Conservation (phyloP, 768 basidiomycete genomes). For the Kwoniella europaea region DNA sequence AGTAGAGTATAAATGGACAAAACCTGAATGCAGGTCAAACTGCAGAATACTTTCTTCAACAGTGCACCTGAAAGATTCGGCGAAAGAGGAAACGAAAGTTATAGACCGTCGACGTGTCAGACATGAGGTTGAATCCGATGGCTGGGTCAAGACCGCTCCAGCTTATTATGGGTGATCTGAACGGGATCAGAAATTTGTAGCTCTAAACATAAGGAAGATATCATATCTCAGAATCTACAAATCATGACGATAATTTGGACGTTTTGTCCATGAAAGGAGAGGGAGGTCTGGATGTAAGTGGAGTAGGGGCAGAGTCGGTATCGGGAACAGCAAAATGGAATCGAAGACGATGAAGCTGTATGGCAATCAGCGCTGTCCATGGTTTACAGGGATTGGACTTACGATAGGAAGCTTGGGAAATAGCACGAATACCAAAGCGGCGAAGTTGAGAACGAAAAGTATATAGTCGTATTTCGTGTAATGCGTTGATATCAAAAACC, state of each 20-base stretch:
- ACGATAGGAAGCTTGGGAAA: slow-evolving; percentile 97
- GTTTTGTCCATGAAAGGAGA: slow-evolving; percentile 21
- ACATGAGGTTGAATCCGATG: no score
- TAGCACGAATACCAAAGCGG: slow-evolving; percentile 75
- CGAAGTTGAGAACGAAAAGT: slow-evolving; percentile 87
- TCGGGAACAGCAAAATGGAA: slow-evolving; percentile 30
- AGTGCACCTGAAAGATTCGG: no score
- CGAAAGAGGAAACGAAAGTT: no score
- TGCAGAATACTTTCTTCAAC: no score
- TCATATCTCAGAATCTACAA: background rate
- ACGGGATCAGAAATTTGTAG: background rate
- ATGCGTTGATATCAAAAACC: slow-evolving; percentile 95
- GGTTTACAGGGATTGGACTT: slow-evolving; percentile 39
- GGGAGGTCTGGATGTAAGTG: slow-evolving; percentile 21
- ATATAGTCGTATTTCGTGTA: slow-evolving; percentile 97
- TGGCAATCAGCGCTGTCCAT: background rate
- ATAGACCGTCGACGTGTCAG: no score
- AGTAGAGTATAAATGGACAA: no score
- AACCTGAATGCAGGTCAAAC: no score
- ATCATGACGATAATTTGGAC: slow-evolving; percentile 11
- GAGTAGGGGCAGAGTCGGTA: slow-evolving; percentile 22
- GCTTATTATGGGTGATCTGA: background rate
- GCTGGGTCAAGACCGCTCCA: background rate
- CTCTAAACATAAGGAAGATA: background rate
- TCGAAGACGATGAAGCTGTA: slow-evolving; percentile 24